Evolutionary conservation across 1,139 yeast genomes (phyloP), one percentile per base, ranked within the genome.

Genomic region (Zygosaccharomyces pseudobailii): DNA sequence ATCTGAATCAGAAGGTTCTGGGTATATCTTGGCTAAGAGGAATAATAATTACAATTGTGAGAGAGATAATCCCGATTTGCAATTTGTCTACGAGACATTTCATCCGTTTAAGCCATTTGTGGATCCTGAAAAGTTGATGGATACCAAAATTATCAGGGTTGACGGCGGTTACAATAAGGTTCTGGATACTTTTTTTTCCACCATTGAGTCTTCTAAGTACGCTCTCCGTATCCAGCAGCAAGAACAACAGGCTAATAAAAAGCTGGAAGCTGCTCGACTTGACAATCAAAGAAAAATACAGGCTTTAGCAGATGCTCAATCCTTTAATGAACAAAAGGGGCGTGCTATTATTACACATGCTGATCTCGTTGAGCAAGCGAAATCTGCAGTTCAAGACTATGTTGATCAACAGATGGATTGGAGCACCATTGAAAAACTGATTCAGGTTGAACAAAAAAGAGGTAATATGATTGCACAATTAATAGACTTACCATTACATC

Each of bases 361-460:
- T 3, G 81, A 80, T 28, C 62, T 79, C 32, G 90, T 90, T 3
- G 92, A 85, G 46, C 79, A 79, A 23, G 89, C 95, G 41, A 82
- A 79, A 49, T 69, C 65, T 10, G 84, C 87, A 8, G 84, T 92
- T 6, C 84, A 82, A 50, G 71, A 71, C 1, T 69, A 87, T 47
- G 55, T 90, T 5, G 82, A 84, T 45, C 95, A 87, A 62, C 94
- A 88, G 55, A 87, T 88, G 90, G 97, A 92, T 63, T 92, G 98
- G 98, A 76, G 80, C 30, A 86, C 88, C 54, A 89, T 90, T 51
- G 96, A 86, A 62, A 81, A 84, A 54, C 70, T 84, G 47, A 82
- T 92, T 46, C 71, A 75, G 46, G 74, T 82, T 42, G 96, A 90
- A 58, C 83, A 87, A 57, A 67, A 72, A 2, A 77, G 83, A 54